These are phyloP conservation scores for Lippia alba DNA, from an alignment of 305 asterid genomes.

Conservation along the genomic window DNA sequence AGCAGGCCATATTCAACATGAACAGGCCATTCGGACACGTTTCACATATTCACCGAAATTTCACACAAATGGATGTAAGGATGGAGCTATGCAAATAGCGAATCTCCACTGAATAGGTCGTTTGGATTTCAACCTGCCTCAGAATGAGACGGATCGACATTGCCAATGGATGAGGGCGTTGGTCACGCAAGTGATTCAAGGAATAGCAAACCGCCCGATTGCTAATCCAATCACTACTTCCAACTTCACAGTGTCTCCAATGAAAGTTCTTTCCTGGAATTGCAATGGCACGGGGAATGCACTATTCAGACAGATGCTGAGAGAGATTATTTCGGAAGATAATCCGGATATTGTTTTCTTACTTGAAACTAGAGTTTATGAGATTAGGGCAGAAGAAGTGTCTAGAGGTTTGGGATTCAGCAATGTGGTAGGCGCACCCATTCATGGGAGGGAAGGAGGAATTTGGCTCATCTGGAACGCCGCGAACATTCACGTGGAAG, in stretches of 20 bases:
- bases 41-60: too few species aligned
- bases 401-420: not conserved
- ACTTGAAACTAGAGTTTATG: not conserved
- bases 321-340: not conserved
- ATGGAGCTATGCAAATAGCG: too few species aligned
- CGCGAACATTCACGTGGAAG: not conserved
- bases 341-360: not conserved
- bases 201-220: too few species aligned
- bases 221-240: too few species aligned
- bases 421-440: not conserved
- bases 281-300: not conserved
- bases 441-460: not conserved
- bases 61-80: too few species aligned
- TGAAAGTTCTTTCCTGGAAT: not conserved
- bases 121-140: too few species aligned
- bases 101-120: too few species aligned
- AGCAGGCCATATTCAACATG: too few species aligned
- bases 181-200: too few species aligned
- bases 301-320: not conserved
- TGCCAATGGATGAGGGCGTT: too few species aligned
- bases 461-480: not conserved
- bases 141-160: too few species aligned
- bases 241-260: not conserved
- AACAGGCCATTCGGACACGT: too few species aligned
- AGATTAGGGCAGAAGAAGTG: not conserved